Conservation (phyloP, 2,329 filamentous ascomycete species). For the Fusarium sp. region DNA sequence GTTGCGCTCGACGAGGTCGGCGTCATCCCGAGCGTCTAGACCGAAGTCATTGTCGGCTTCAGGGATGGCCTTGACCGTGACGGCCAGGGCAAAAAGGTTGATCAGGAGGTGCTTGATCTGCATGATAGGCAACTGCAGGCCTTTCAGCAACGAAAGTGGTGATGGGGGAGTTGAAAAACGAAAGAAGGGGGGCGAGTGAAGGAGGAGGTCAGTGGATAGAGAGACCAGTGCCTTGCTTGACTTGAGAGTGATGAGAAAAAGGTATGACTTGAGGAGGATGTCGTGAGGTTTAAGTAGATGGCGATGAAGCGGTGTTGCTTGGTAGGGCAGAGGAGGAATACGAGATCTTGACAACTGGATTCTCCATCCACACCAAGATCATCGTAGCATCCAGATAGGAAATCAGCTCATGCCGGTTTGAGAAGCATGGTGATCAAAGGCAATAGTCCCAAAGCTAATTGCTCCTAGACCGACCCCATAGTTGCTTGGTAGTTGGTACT, state of each 20-base stretch:
- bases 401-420: constrained; percentile 38
- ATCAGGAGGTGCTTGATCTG: constrained; percentile 39
- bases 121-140: constrained; percentile 37
- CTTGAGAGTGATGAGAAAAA: constrained; percentile 30
- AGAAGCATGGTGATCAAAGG: constrained; percentile 19
- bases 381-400: constrained; percentile 28
- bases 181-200: constrained; percentile 29
- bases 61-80: constrained; percentile 41
- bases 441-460: constrained; percentile 40
- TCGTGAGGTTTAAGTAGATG: constrained; percentile 35
- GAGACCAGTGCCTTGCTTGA: constrained; percentile 36
- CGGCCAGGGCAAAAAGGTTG: constrained; percentile 37
- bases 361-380: constrained; percentile 6
- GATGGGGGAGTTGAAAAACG: background rate
- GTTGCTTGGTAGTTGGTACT: background rate
- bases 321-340: background rate
- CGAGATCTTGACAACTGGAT: constrained; percentile 13
- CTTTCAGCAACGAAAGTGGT: constrained; percentile 34
- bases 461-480: constrained; percentile 2
- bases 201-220: constrained; percentile 14
- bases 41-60: constrained; percentile 30
- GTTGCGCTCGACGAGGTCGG: constrained; percentile 19
- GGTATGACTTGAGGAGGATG: constrained; percentile 7
- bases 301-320: background rate
- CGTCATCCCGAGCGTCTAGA: constrained; percentile 35